phyloP scores from a whole-genome alignment of 2,329 filamentous ascomycete species.

The Exophiala alcalophila region DNA sequence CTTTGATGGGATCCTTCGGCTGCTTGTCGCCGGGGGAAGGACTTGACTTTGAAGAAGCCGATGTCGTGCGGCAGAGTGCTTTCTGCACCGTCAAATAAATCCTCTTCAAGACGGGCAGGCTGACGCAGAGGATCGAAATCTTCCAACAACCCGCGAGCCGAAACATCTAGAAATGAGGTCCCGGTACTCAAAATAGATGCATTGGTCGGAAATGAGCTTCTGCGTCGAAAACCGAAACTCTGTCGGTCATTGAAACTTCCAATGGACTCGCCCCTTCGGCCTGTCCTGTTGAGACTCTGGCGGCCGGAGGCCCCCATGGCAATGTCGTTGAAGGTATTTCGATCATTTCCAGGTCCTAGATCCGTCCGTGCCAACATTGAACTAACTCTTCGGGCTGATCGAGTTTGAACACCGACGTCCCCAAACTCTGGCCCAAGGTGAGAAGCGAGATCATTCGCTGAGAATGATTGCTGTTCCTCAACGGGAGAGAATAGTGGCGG shows the following conservation, averaged over 20 bases:
- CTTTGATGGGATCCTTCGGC: neutral
- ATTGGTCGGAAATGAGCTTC: constrained; percentile 56
- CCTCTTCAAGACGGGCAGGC: constrained; percentile 21
- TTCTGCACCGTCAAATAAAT: constrained; percentile 16
- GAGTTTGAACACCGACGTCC: constrained; percentile 53
- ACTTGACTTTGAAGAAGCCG: constrained; percentile 28
- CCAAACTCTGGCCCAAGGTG: constrained; percentile 68
- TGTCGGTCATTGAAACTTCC: constrained; percentile 63
- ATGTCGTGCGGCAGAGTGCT: constrained; percentile 23
- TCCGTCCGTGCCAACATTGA: constrained; percentile 86
- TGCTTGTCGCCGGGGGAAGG: constrained; percentile 15
- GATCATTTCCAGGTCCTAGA: constrained; percentile 78
- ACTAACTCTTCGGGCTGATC: constrained; percentile 76
- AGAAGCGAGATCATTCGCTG: constrained; percentile 60
- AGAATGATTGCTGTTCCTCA: constrained; percentile 53
- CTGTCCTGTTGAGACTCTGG: constrained; percentile 47
- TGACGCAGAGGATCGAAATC: constrained; percentile 50
- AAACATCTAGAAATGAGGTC: constrained; percentile 65
- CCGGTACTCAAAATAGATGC: constrained; percentile 49
- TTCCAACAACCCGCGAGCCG: constrained; percentile 67
- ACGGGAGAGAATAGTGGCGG: constrained; percentile 23
- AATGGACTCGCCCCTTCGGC: constrained; percentile 70
- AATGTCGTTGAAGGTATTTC: constrained; percentile 73
- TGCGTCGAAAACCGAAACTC: constrained; percentile 56
- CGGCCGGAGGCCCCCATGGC: constrained; percentile 48